Base-by-base conservation (phyloP, 495 filamentous ascomycete species). In the Hypomontagnella monticulosa region DNA sequence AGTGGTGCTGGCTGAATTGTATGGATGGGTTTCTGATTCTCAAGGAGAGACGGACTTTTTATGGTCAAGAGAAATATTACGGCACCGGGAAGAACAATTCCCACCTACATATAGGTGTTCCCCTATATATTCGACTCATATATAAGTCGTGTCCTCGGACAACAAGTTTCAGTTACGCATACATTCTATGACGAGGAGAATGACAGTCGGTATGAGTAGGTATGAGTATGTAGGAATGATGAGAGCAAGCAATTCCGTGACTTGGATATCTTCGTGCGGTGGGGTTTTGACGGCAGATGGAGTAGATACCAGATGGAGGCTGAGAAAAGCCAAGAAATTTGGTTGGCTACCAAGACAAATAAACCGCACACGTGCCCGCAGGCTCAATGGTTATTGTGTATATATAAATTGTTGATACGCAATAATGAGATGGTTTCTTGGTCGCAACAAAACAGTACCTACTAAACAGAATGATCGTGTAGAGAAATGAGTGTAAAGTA, bases 301-400 rank as follows among this genome's bases (percentile, higher is more conserved):
- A n/a, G n/a, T n/a, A n/a, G n/a, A 53, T 61, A 20, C 34, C 47
- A 36, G 14, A 16, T 20, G 16, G 59, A 68, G 65, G 59, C 59
- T 63, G 54, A 60, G 30, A 57, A 18, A 57, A 15, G 66, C 60
- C 55, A 60, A 69, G 66, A 58, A 18, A 18, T 15, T 68, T 50
- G 50, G 44, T 33, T 27, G 6, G 23, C 3, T 27, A 27, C 23
- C 23, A 27, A 60, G 33, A 10, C 44, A 54, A 60, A 50, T 63
- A 43, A 54, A 57, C 32, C 32, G 14, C 18, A 54, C 52, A 62
- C 52, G 46, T 58, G 36, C 58, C 14, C 18, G 27, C 41, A 55
- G 42, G 41, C n/a, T 59, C 36, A 59, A 62, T 46, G 48, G 42
- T 10, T 27, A 58, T 46, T 34, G n/a, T 34, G n/a, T 40, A 27